A percentile compares a stretch with the other conserved stretches of the same genome.
These are phyloP conservation scores for Trichoderma reesei DNA, from an alignment of 495 filamentous ascomycete genomes.

Conservation along the genomic window DNA sequence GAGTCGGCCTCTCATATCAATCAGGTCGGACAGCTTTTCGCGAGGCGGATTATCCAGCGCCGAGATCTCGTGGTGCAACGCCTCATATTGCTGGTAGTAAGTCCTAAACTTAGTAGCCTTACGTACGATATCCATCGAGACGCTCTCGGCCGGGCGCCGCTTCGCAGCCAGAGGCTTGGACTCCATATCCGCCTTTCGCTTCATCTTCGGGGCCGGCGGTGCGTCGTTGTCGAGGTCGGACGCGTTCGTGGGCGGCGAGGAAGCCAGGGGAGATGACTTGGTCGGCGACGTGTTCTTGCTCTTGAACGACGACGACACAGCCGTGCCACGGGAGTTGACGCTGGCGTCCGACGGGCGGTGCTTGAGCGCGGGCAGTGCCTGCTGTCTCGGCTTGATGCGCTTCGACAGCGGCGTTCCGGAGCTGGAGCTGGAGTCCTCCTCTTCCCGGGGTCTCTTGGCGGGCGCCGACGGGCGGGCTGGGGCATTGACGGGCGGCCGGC, in stretches of 20 bases:
- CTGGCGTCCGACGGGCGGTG: constrained; percentile 39
- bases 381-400: constrained; percentile 33
- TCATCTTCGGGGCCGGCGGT: constrained; percentile 25
- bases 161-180: constrained; percentile 27
- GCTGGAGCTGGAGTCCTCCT: constrained; percentile 44
- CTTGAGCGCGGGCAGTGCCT: constrained; percentile 23
- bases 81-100: constrained; percentile 53
- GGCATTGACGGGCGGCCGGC: constrained; percentile 20
- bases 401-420: constrained; percentile 41
- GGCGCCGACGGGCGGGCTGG: constrained; percentile 14
- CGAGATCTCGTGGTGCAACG: constrained; percentile 50
- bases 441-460: constrained; percentile 24
- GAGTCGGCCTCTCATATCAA: constrained; percentile 52
- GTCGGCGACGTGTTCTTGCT: constrained; percentile 48
- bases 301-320: constrained; percentile 21
- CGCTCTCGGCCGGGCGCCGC: constrained; percentile 21
- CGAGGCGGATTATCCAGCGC: constrained; percentile 40
- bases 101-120: constrained; percentile 53
- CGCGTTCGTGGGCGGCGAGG: constrained; percentile 67
- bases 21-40: constrained; percentile 46
- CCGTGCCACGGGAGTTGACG: constrained; percentile 30
- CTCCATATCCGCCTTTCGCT: constrained; percentile 26
- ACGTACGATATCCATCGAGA: constrained; percentile 26
- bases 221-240: constrained; percentile 44
- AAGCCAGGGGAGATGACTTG: constrained; percentile 65